Percentiles rank a stretch among this genome's conserved stretches.
Conservation (phyloP, 306 rosid species). For the Morella rubra region DNA sequence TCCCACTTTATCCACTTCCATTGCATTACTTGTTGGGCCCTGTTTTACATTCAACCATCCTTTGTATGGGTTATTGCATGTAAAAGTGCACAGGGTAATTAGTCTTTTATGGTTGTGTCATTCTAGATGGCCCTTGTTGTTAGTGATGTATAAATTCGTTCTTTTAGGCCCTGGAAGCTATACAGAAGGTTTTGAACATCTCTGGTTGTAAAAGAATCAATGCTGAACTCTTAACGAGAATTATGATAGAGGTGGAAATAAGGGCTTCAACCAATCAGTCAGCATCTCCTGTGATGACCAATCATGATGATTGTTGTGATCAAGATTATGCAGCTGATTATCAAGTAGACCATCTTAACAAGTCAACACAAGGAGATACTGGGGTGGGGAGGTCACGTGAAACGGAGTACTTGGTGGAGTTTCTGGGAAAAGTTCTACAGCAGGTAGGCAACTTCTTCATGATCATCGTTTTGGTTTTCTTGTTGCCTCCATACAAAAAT, state of each 20-base stretch:
- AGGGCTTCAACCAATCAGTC: conserved; percentile 35
- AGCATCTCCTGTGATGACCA: conserved; percentile 34
- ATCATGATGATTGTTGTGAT: conserved; percentile 21
- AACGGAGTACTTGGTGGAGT: conserved; percentile 56
- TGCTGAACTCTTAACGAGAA: conserved; percentile 59
- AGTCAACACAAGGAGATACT: conserved; percentile 34
- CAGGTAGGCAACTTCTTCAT: conserved; percentile 43
- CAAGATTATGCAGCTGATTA: conserved; percentile 28
- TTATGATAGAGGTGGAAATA: conserved; percentile 62
- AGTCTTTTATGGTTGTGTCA: conserved; percentile 12
- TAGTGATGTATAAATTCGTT: conserved; percentile 24
- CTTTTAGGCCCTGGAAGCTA: conserved; percentile 81
- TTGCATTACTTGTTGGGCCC: background rate
- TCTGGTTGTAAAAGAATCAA: conserved; percentile 65
- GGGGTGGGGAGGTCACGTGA: conserved; percentile 52
- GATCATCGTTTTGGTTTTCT: background rate
- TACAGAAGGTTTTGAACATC: conserved; percentile 63
- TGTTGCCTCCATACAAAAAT: no score
- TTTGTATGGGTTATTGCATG: background rate
- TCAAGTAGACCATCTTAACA: conserved; percentile 32
- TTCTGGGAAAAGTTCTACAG: conserved; percentile 76
- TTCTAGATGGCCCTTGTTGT: conserved; percentile 25
- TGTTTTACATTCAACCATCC: background rate
- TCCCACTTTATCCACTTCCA: background rate
- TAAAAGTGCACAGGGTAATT: background rate